Evolutionary conservation across 352 stramenopile genomes (phyloP), one percentile per base, ranked within the genome.

Genomic region (Globisporangium lucens): DNA sequence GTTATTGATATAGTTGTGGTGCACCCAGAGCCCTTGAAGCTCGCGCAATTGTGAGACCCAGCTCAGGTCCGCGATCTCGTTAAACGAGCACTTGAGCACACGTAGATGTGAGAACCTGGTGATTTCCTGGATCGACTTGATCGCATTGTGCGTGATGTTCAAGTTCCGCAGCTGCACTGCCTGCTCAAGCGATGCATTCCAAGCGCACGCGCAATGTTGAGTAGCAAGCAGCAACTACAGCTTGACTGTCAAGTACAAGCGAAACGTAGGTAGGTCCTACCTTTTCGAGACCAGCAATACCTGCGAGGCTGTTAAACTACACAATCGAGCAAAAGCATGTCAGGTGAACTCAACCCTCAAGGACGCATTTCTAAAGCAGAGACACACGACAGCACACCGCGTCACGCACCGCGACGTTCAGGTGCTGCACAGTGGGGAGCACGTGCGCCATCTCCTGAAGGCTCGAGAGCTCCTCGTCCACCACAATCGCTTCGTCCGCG

Each of bases 291-390:
- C 72, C 77, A 10, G 66, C 56, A 6, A 94, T 68, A 15, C 60
- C 67, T 0, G 65, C 71, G 24, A 94, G 46, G 29, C 38, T 66
- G 63, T 94, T 94, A 49, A 94, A 94, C 86, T 94, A 61, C 15
- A 4, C 15, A 29, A 22, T 9, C n/a, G 17, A 43, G 66, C 20
- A 55, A 65, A 1, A 24, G 24, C 17, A 29, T 6, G 46, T 55
- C 20, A 62, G 47, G 24, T 29, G 7, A 56, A 29, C 41, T 22
- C 7, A 3, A 17, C 3, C 9, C 10, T 22, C 24, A 15, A 8
- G 12, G 30, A 35, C 30, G 30, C 2, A 6, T 35, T 35, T 35
- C 5, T 35, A 41, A 41, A 55, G 1, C 1, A 70, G 12, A 47
- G 4, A 2, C 30, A 76, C 79, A 33, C 5, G 30, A 33, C 30